A percentile compares a stretch with the other conserved stretches of the same genome.
phyloP scores from a whole-genome alignment of 306 rosid genomes.

The Fragaria nilgerrensis region DNA sequence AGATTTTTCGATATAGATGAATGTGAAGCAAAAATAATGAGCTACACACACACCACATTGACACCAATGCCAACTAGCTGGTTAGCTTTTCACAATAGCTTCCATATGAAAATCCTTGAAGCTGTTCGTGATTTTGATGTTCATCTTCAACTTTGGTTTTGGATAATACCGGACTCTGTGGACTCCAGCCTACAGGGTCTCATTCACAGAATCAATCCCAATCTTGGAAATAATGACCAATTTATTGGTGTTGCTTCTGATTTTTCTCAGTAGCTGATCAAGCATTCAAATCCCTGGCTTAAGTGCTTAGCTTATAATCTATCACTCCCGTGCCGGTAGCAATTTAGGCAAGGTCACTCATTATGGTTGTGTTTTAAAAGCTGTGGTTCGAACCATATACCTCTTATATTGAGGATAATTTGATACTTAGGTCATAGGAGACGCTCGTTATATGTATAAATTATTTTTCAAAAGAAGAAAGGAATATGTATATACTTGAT shows the following conservation, averaged over 20 bases:
- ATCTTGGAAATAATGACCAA: not conserved
- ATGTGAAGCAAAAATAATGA: not conserved
- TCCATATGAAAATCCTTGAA: not conserved
- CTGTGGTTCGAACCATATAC: too few species aligned
- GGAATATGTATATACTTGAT: not conserved
- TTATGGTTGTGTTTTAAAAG: too few species aligned
- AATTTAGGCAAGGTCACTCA: too few species aligned
- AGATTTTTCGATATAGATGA: not conserved
- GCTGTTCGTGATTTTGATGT: not conserved
- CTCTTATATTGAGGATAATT: not conserved
- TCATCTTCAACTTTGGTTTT: not conserved
- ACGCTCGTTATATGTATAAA: too few species aligned
- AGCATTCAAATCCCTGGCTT: not conserved
- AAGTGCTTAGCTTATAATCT: not conserved
- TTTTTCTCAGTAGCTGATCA: not conserved
- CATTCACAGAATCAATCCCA: not conserved
- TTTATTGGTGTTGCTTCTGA: not conserved
- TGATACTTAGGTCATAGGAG: too few species aligned
- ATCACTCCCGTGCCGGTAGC: too few species aligned
- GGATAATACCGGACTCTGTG: not conserved
- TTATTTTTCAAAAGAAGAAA: too few species aligned
- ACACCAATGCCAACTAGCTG: not conserved
- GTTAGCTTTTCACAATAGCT: not conserved
- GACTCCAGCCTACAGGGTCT: not conserved
- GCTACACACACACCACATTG: too few species aligned